These are phyloP conservation scores for Chrysochromulina parva DNA, from an alignment of 78 protist species.

Conservation along the genomic window DNA sequence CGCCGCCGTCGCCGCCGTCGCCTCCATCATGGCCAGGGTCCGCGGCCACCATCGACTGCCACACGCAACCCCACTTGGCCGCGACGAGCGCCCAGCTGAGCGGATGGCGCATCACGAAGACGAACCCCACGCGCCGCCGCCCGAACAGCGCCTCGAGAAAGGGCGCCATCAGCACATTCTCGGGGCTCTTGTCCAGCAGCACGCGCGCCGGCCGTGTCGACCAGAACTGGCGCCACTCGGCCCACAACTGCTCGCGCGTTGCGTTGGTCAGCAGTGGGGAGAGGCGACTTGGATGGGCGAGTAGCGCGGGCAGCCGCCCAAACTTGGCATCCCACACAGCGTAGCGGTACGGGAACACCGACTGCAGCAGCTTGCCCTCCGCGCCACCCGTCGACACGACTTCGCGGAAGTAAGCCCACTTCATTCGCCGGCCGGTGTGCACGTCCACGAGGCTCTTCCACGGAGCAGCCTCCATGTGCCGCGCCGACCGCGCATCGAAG, in stretches of 20 bases:
- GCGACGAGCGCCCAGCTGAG: conserved; percentile 16
- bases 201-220: too few relatives aligned
- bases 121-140: not conserved
- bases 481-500: not conserved
- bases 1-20: too few relatives aligned
- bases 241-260: not conserved
- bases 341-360: conserved; percentile 10
- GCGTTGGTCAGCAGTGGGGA: not conserved
- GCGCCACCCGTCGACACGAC: conserved; percentile 3
- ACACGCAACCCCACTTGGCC: not conserved
- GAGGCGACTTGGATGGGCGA: not conserved
- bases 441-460: not conserved
- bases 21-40: too few relatives aligned
- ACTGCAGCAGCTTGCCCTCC: conserved; percentile 22
- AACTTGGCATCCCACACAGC: not conserved
- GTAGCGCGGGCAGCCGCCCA: not conserved
- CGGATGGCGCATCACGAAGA: conserved; percentile 7
- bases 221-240: not conserved
- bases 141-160: not conserved
- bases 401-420: conserved; percentile 2
- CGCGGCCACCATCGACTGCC: not conserved
- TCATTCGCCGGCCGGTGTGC: conserved; percentile 12
- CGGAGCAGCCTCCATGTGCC: not conserved
- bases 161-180: conserved; percentile 9
- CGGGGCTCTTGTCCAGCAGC: not conserved